These are phyloP conservation scores for Lentinula novae-zelandiae DNA, from an alignment of 1,284 basidiomycete genomes.

Conservation along the genomic window DNA sequence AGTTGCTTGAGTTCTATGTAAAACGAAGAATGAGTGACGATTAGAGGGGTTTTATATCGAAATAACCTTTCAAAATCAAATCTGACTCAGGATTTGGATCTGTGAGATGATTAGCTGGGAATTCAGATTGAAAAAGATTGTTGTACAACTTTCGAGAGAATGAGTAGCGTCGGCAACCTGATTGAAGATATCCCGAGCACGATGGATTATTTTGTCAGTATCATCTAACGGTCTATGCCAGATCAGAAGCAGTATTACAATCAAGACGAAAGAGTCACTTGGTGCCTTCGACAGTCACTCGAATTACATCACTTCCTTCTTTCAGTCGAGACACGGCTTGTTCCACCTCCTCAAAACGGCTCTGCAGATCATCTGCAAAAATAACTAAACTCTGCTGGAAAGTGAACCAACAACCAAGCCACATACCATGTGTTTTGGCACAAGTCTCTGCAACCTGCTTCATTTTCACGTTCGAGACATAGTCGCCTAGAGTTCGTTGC, in stretches of 20 bases:
- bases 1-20: conserved; percentile 57
- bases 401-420: background rate
- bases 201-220: conserved; percentile 48
- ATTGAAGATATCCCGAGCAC: conserved; percentile 56
- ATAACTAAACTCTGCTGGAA: background rate
- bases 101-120: conserved; percentile 18
- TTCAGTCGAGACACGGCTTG: conserved; percentile 49
- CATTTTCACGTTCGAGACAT: conserved; percentile 77
- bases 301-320: conserved; percentile 57
- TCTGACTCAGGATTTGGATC: conserved; percentile 51
- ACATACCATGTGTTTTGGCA: conserved; percentile 62
- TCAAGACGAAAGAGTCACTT: conserved; percentile 36
- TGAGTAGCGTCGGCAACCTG: conserved; percentile 51
- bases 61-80: conserved; percentile 49
- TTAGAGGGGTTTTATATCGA: background rate
- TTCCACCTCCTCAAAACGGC: conserved; percentile 52
- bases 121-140: background rate
- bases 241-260: conserved; percentile 12
- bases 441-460: conserved; percentile 74
- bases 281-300: conserved; percentile 42
- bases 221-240: conserved; percentile 51
- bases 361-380: conserved; percentile 50
- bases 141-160: conserved; percentile 45
- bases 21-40: background rate
- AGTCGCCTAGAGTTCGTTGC: conserved; percentile 71